Evolutionary conservation across 2,329 filamentous ascomycete species (phyloP).

Genomic region (Curvularia lunata): DNA sequence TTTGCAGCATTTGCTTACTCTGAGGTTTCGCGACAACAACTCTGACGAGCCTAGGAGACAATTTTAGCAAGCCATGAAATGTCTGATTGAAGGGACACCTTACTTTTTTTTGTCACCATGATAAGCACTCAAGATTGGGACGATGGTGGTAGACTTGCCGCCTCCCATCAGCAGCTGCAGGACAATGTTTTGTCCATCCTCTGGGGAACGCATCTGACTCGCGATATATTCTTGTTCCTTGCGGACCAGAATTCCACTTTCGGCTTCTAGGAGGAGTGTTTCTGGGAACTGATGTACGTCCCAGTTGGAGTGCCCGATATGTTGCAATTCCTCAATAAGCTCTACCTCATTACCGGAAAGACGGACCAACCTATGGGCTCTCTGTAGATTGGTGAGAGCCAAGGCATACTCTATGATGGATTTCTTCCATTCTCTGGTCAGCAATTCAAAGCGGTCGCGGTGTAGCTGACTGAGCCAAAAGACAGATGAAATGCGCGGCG

Average conservation of each 20-base stretch:
- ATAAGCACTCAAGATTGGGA: slow-evolving; percentile 41
- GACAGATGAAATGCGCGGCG: slow-evolving; percentile 29
- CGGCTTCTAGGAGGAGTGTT: slow-evolving; percentile 68
- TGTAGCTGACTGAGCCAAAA: slow-evolving; percentile 38
- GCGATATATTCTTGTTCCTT: slow-evolving; percentile 66
- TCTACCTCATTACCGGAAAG: slow-evolving; percentile 24
- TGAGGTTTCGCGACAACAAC: slow-evolving; percentile 68
- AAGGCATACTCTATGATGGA: slow-evolving; percentile 34
- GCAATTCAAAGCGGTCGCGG: slow-evolving; percentile 17
- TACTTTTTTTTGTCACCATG: slow-evolving; percentile 57
- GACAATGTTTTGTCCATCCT: slow-evolving; percentile 30
- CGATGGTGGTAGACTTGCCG: slow-evolving; percentile 43
- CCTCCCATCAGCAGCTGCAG: slow-evolving; percentile 48
- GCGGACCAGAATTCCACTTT: slow-evolving; percentile 67
- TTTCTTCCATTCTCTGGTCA: slow-evolving; percentile 33
- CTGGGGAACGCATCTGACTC: slow-evolving; percentile 57
- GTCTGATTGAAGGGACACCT: slow-evolving; percentile 1
- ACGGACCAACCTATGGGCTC: slow-evolving; percentile 34
- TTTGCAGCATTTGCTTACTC: slow-evolving; percentile 65
- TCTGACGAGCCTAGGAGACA: slow-evolving; percentile 55
- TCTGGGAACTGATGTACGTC: slow-evolving; percentile 61
- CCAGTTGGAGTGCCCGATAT: slow-evolving; percentile 65
- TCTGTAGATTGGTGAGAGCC: slow-evolving; percentile 38
- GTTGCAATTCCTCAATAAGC: slow-evolving; percentile 49
- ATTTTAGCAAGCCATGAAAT: slow-evolving; percentile 1